A percentile compares a stretch with the other conserved stretches of the same genome.
phyloP scores from a whole-genome alignment of 1,284 basidiomycete genomes.

The Puccinia novopanici region DNA sequence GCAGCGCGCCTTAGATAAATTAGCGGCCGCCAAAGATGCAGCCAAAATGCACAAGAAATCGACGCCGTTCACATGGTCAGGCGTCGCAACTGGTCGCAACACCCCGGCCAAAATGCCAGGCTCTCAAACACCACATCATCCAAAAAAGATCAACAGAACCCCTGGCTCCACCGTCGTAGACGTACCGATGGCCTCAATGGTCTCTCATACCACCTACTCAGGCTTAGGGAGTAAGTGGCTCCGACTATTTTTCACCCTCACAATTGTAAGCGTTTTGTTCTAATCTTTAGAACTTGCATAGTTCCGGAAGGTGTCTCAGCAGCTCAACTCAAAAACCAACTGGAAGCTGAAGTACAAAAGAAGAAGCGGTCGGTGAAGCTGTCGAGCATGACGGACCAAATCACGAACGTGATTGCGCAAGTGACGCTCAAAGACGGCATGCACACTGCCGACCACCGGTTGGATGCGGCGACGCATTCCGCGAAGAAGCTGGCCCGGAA shows the following conservation, averaged over 20 bases:
- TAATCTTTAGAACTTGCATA: not conserved
- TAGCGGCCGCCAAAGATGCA: conserved; percentile 52
- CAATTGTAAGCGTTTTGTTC: not conserved
- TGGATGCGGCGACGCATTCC: conserved; percentile 64
- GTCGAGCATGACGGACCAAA: conserved; percentile 43
- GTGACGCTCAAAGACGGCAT: conserved; percentile 57
- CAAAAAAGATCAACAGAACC: not conserved
- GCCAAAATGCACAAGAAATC: conserved; percentile 4
- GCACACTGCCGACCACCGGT: conserved; percentile 12
- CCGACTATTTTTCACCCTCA: not conserved
- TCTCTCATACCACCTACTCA: conserved; percentile 14
- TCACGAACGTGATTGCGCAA: conserved; percentile 53
- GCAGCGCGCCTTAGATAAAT: conserved; percentile 53
- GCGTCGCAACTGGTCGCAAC: conserved; percentile 12
- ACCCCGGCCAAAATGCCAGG: conserved; percentile 38
- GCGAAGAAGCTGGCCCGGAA: conserved; percentile 73
- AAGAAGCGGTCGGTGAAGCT: conserved; percentile 54
- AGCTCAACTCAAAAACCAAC: conserved; percentile 48
- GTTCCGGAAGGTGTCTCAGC: conserved; percentile 11
- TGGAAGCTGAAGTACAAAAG: conserved; percentile 54
- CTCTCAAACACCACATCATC: not conserved
- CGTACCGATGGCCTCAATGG: conserved; percentile 16
- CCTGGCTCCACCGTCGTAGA: conserved; percentile 8
- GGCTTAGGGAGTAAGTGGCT: conserved; percentile 13
- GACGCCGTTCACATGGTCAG: conserved; percentile 1